These are phyloP conservation scores for Sordaria brevicollis DNA, from an alignment of 495 filamentous ascomycete species.

Conservation along the genomic window DNA sequence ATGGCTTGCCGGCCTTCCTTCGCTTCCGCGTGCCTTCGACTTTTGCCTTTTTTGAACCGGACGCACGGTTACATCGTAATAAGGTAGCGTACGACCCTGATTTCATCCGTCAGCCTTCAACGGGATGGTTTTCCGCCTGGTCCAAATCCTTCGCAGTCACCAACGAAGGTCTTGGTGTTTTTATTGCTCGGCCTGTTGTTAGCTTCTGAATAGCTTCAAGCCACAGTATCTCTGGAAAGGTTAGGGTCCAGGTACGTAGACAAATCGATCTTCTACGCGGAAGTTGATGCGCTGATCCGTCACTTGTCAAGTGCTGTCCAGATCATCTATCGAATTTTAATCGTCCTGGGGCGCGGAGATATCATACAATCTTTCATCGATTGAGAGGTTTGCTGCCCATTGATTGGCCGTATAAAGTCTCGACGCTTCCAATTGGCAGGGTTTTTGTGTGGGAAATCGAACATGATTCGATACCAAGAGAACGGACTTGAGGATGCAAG, in stretches of 20 bases:
- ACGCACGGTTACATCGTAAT: not conserved
- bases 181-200: not conserved
- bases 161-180: not conserved
- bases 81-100: not conserved
- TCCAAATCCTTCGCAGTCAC: not conserved
- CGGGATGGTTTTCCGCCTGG: not conserved
- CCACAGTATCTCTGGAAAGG: not conserved
- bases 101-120: not conserved
- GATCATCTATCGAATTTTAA: not conserved
- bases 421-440: not conserved
- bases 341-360: not conserved
- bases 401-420: not conserved
- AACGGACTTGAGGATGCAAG: not conserved
- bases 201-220: not conserved
- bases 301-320: not conserved
- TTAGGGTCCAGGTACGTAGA: not conserved
- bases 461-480: not conserved
- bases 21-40: not conserved
- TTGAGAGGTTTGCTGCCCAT: not conserved
- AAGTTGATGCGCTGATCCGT: not conserved
- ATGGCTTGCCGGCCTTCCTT: not conserved
- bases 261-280: not conserved
- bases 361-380: not conserved
- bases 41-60: not conserved
- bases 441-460: not conserved